Evolutionary conservation across 192 early-diverging fungal genomes (phyloP), one percentile per base, ranked within the genome.

Genomic region (Rhizophagus clarus): DNA sequence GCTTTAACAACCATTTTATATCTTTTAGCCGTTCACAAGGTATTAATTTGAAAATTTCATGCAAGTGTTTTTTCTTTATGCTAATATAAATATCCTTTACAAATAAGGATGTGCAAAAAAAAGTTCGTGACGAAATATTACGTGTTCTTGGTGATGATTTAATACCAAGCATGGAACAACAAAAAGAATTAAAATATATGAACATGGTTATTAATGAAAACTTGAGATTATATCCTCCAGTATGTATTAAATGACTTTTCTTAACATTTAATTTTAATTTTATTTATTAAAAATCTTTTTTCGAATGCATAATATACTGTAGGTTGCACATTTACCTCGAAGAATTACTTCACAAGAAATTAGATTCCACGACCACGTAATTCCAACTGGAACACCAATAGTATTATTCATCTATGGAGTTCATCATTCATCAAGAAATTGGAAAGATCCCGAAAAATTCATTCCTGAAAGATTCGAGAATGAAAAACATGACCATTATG

Each of bases 1-100:
- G 22, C 62, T 9, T 63, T 63, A 22, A n/a, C 62, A 63, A 28
- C 62, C 0, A 9, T 63, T 63, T 63, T 63, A 24, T 63, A 63
- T 63, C 22, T 63, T 63, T 63, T 63, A 28, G 62, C 62, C n/a
- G n/a, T 28, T 63, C 62, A 63, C 26, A 63, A 63, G 12, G 62
- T 63, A 28, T 63, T 24, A 3, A 20, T 62, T 62, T 20, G 24
- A 62, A 9, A 63, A n/a, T 12, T 12, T 26, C 3, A 28, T 3
- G n/a, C 9, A 26, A 63, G 26, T 62, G 0, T 62, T 24, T 6
- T 26, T 62, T 9, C 22, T 62, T 62, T 62, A 6, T 62, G 5
- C 4, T 40, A 40, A 40, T 7, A 40, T 40, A 40, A 7, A 8
- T 37, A 4, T 37, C 4, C 5, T 37, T 32, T 32, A 32, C 40